Evolutionary conservation across 2,329 filamentous ascomycete species (phyloP).

Genomic region (Microdochium bolleyi): DNA sequence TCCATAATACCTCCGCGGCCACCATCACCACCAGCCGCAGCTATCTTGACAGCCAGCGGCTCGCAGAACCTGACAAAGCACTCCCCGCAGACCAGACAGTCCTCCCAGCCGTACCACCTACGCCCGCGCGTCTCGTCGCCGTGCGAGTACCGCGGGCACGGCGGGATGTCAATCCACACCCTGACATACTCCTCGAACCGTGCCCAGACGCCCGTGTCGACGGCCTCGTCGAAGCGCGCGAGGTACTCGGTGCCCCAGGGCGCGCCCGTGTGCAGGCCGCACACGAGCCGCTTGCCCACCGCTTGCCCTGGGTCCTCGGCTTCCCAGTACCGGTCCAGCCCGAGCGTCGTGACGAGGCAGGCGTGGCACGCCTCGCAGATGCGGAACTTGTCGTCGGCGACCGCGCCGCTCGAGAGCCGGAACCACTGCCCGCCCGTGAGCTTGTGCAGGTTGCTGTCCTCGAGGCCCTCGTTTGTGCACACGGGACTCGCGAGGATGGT

Average conservation of each 20-base stretch:
- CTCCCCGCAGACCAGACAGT: slow-evolving; percentile 22
- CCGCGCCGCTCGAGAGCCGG: not conserved
- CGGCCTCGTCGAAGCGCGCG: slow-evolving; percentile 15
- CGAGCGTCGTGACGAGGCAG: slow-evolving; percentile 1
- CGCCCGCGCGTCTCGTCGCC: slow-evolving; percentile 8
- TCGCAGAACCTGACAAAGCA: slow-evolving; percentile 20
- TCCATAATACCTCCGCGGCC: too few species aligned
- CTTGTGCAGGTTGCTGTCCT: not conserved
- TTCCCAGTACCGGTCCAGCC: slow-evolving; percentile 19
- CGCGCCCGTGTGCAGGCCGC: slow-evolving; percentile 17
- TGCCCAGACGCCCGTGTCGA: slow-evolving; percentile 22
- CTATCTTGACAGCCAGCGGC: not conserved
- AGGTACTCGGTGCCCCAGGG: slow-evolving; percentile 17
- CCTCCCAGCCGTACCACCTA: slow-evolving; percentile 25
- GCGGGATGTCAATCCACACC: slow-evolving; percentile 16
- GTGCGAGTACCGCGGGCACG: slow-evolving; percentile 18
- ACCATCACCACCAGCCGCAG: slow-evolving; percentile 14
- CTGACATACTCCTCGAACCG: slow-evolving; percentile 17
- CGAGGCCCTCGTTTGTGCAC: not conserved
- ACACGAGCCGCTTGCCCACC: slow-evolving; percentile 11
- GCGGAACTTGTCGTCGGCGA: not conserved
- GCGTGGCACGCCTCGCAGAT: not conserved
- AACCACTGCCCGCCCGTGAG: not conserved
- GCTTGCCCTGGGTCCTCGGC: slow-evolving; percentile 3
- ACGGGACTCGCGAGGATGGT: not conserved